Percentiles rank a stretch among this genome's conserved stretches.
Evolutionary conservation across 805 yeast genomes (phyloP).

Genomic region (Yamadazyma sp.): DNA sequence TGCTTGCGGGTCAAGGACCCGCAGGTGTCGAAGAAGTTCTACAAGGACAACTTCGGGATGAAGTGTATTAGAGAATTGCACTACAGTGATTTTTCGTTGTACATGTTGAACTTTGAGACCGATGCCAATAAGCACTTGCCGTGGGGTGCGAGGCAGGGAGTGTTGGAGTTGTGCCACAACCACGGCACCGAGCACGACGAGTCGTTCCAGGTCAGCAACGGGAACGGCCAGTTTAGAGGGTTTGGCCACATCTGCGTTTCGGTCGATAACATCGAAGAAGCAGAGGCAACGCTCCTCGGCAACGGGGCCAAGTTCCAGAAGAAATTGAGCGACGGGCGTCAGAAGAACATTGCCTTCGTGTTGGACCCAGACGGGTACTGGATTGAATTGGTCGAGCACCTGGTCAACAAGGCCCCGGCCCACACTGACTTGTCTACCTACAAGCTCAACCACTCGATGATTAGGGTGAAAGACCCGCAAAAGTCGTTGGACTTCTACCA

Average conservation of each 20-base stretch:
- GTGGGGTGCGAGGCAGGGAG: slow-evolving; percentile 57
- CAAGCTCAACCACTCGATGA: slow-evolving; percentile 86
- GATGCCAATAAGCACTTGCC: slow-evolving; percentile 35
- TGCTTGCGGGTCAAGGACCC: slow-evolving; percentile 85
- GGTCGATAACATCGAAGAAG: slow-evolving; percentile 70
- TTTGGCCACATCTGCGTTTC: slow-evolving; percentile 93
- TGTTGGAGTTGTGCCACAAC: slow-evolving; percentile 80
- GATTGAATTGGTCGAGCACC: slow-evolving; percentile 81
- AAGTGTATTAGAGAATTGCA: slow-evolving; percentile 53
- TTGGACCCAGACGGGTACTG: slow-evolving; percentile 97
- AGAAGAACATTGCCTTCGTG: slow-evolving; percentile 88
- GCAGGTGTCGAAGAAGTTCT: slow-evolving; percentile 66
- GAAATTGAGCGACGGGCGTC: slow-evolving; percentile 85
- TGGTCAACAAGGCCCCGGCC: slow-evolving; percentile 39
- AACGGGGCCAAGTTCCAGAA: slow-evolving; percentile 78
- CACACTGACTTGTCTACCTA: slow-evolving; percentile 41
- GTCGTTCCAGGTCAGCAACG: slow-evolving; percentile 64
- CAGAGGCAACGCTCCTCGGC: slow-evolving; percentile 58
- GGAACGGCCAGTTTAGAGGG: slow-evolving; percentile 84
- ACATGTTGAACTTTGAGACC: slow-evolving; percentile 62
- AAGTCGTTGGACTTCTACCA: slow-evolving; percentile 76
- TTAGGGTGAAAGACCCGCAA: slow-evolving; percentile 83
- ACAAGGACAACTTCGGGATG: slow-evolving; percentile 74
- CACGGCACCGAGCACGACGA: slow-evolving; percentile 67
- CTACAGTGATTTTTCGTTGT: slow-evolving; percentile 60